Evolutionary conservation across 2,329 filamentous ascomycete genomes (phyloP).

Genomic region (Colletotrichum eremochloae): DNA sequence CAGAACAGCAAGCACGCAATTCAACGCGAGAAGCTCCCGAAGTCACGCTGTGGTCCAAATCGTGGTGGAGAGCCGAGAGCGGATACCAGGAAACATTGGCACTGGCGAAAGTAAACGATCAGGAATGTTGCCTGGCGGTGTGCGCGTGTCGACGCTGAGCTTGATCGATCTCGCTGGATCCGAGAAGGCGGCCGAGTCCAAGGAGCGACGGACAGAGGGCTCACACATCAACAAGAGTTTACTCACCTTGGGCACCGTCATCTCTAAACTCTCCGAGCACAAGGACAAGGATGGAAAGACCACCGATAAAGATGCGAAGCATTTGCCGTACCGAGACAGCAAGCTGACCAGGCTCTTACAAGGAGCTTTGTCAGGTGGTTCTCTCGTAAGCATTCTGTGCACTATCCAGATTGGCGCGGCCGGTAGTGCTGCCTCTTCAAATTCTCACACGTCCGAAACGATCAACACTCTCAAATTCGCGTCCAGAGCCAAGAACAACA

Average conservation of each 20-base stretch:
- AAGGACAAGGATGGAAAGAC: slow-evolving; percentile 84
- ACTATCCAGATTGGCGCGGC: slow-evolving; percentile 91
- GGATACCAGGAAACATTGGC: slow-evolving; percentile 70
- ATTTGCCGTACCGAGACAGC: slow-evolving; percentile 96
- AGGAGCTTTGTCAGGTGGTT: slow-evolving; percentile 91
- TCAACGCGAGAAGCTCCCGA: slow-evolving; percentile 95
- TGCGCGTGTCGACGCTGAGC: slow-evolving; percentile 94
- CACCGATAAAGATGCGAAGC: slow-evolving; percentile 86
- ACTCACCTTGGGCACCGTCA: slow-evolving; percentile 94
- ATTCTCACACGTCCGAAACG: slow-evolving; percentile 86
- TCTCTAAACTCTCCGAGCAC: slow-evolving; percentile 88
- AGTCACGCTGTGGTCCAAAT: slow-evolving; percentile 99
- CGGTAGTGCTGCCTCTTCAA: slow-evolving; percentile 77
- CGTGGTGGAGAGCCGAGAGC: slow-evolving; percentile 95
- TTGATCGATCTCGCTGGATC: slow-evolving; percentile 97
- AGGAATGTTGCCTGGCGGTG: slow-evolving; percentile 83
- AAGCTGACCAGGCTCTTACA: slow-evolving; percentile 95
- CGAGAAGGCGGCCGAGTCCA: slow-evolving; percentile 94
- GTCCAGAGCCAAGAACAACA: slow-evolving; percentile 96
- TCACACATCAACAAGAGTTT: slow-evolving; percentile 99
- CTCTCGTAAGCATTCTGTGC: slow-evolving; percentile 96
- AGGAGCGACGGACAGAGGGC: slow-evolving; percentile 93
- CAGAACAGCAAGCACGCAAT: slow-evolving; percentile 93
- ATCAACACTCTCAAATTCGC: slow-evolving; percentile 98
- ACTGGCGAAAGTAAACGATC: slow-evolving; percentile 73